phyloP scores from a whole-genome alignment of 441 rosid species.

The Cnidoscolus chayamansa region DNA sequence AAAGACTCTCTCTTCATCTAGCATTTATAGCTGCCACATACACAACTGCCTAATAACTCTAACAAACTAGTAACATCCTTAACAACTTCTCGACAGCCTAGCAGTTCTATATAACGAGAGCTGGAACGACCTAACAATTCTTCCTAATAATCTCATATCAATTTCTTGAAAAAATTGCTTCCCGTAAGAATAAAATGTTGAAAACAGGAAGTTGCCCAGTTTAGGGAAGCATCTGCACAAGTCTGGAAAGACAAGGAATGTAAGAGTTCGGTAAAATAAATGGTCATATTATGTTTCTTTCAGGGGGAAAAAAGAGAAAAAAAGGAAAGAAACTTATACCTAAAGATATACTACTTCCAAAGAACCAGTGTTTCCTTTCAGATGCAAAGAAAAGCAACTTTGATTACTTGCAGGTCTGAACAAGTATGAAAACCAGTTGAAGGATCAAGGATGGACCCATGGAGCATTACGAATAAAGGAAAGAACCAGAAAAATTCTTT shows the following conservation, averaged over 20 bases:
- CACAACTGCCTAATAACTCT: too few species aligned
- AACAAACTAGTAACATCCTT: too few species aligned
- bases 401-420: neutral
- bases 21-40: too few species aligned
- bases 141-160: too few species aligned
- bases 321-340: neutral
- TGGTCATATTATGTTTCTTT: neutral
- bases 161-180: neutral
- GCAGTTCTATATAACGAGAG: too few species aligned
- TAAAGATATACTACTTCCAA: neutral
- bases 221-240: neutral
- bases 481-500: neutral
- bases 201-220: neutral
- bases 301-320: too few species aligned
- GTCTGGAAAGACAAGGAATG: neutral
- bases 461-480: neutral
- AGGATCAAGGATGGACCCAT: too few species aligned
- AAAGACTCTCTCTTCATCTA: too few species aligned
- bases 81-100: too few species aligned
- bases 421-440: neutral
- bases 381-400: constrained; percentile 12
- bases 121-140: too few species aligned
- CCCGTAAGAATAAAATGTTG: neutral
- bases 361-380: neutral
- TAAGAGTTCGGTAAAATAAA: neutral